Percentiles rank a stretch among this genome's conserved stretches.
phyloP scores from a whole-genome alignment of 805 yeast genomes.

The Torulaspora franciscae region DNA sequence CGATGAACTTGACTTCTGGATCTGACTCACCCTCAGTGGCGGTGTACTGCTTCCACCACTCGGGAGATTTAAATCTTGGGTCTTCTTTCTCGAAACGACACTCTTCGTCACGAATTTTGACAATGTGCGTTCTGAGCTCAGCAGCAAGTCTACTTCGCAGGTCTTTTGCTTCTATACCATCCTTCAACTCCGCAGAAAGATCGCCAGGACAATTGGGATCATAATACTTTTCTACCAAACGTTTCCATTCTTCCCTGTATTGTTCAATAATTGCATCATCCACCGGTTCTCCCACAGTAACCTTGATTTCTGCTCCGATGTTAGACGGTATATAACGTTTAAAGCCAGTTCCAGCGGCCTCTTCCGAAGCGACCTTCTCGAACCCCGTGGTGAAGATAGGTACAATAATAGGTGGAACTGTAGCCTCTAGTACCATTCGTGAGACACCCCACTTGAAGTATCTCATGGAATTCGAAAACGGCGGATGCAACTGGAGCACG shows the following conservation, averaged over 20 bases:
- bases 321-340: conserved; percentile 58
- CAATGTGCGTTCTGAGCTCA: conserved; percentile 58
- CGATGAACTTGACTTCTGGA: conserved; percentile 65
- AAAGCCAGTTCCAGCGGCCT: conserved; percentile 48
- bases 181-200: conserved; percentile 54
- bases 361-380: conserved; percentile 81
- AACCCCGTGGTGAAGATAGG: conserved; percentile 86
- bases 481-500: conserved; percentile 78
- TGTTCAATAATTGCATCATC: conserved; percentile 53
- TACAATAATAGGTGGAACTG: conserved; percentile 76
- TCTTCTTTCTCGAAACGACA: conserved; percentile 56
- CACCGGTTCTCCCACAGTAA: conserved; percentile 67
- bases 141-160: conserved; percentile 69
- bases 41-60: conserved; percentile 73
- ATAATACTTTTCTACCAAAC: conserved; percentile 49
- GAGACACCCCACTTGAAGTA: conserved; percentile 96
- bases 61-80: conserved; percentile 57
- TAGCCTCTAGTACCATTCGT: conserved; percentile 74
- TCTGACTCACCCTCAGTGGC: conserved; percentile 59
- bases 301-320: conserved; percentile 60
- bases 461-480: conserved; percentile 80
- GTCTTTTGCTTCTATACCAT: conserved; percentile 59
- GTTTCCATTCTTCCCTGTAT: conserved; percentile 68
- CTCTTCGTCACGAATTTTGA: conserved; percentile 40
- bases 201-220: conserved; percentile 52